Evolutionary conservation across 2,329 filamentous ascomycete species (phyloP).

Genomic region (Magnaporthiopsis rhizophila): DNA sequence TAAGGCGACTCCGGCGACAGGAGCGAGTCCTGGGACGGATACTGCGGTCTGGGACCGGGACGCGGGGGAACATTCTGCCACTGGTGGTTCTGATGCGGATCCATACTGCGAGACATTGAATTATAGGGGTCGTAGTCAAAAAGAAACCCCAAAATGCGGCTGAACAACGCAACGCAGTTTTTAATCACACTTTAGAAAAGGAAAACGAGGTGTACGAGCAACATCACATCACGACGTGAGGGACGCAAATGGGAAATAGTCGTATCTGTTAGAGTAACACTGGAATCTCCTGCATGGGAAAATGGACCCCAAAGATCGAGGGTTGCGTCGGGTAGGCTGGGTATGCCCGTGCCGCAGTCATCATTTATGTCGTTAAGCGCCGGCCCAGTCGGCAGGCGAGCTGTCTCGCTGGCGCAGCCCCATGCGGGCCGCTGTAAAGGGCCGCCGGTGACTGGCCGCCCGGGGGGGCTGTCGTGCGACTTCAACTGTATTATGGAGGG

Average conservation of each 20-base stretch:
- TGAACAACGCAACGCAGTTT: neutral
- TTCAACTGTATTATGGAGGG: neutral
- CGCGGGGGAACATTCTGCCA: neutral
- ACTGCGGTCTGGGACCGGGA: neutral
- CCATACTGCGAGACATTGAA: neutral
- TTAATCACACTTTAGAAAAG: neutral
- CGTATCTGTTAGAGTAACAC: neutral
- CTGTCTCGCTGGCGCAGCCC: too few relatives aligned
- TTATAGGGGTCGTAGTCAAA: neutral
- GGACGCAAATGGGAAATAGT: neutral
- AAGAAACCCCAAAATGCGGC: neutral
- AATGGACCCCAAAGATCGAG: neutral
- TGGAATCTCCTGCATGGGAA: neutral
- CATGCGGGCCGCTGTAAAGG: neutral
- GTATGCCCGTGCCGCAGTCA: neutral
- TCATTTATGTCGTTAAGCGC: neutral
- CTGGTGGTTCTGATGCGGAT: neutral
- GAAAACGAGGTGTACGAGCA: too few relatives aligned
- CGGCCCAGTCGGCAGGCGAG: too few relatives aligned
- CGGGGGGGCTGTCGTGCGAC: neutral
- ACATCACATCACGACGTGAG: too few relatives aligned
- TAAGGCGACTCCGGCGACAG: neutral
- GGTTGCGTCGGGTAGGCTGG: neutral
- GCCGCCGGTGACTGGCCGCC: neutral
- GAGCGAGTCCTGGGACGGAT: neutral